phyloP scores from a whole-genome alignment of 2,329 filamentous ascomycete genomes.

The Nannizziopsis barbatae region DNA sequence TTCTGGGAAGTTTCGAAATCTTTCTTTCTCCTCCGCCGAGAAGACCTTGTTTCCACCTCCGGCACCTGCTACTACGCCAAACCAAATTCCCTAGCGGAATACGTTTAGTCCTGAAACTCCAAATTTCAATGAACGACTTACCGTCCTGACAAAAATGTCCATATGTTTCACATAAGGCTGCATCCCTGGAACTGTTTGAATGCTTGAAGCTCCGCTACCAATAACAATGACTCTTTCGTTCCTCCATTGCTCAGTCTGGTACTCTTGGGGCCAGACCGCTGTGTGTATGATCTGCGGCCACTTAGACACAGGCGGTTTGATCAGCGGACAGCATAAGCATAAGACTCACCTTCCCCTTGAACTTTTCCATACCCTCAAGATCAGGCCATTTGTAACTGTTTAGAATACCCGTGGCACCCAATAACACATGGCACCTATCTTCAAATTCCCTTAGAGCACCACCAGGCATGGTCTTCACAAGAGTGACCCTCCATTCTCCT shows the following conservation, averaged over 20 bases:
- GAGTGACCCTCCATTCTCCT: constrained; percentile 41
- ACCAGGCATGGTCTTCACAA: constrained; percentile 31
- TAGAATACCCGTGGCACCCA: constrained; percentile 32
- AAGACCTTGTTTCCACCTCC: constrained; percentile 35
- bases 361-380: constrained; percentile 38
- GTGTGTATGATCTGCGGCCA: constrained; percentile 32
- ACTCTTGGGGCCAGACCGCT: constrained; percentile 33
- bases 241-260: constrained; percentile 34
- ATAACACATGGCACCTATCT: constrained; percentile 27
- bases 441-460: constrained; percentile 25
- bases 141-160: constrained; percentile 29
- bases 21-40: constrained; percentile 13
- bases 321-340: background rate
- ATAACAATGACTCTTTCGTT: constrained; percentile 28
- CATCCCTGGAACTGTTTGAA: constrained; percentile 33
- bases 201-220: constrained; percentile 30
- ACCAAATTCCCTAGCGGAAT: constrained; percentile 20
- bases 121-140: constrained; percentile 1
- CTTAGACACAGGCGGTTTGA: background rate
- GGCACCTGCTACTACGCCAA: constrained; percentile 37
- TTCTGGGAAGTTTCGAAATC: constrained; percentile 14
- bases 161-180: constrained; percentile 31
- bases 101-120: background rate
- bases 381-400: constrained; percentile 38
- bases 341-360: constrained; percentile 30